Evolutionary conservation across 2,329 filamentous ascomycete species (phyloP).

Genomic region (Colletotrichum sp.): DNA sequence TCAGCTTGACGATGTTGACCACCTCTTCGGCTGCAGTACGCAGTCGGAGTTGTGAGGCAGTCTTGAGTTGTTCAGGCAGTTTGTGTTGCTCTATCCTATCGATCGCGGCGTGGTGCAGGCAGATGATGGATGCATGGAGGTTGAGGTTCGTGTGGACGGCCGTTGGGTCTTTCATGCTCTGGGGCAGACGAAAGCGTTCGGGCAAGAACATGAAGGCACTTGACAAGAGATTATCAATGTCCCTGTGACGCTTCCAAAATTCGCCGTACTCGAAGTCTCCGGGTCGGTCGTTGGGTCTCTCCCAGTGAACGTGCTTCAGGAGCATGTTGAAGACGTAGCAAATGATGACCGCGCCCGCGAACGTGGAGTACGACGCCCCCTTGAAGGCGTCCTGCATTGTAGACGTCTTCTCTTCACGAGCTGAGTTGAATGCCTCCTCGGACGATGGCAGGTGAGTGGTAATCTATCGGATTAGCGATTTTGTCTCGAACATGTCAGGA

Average conservation of each 20-base stretch:
- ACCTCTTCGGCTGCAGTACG: conserved; percentile 85
- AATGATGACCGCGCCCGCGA: conserved; percentile 75
- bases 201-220: conserved; percentile 82
- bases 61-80: conserved; percentile 67
- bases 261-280: conserved; percentile 75
- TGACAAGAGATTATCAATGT: conserved; percentile 80
- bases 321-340: conserved; percentile 84
- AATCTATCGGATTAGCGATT: conserved; percentile 49
- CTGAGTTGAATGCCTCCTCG: conserved; percentile 76
- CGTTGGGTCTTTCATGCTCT: conserved; percentile 70
- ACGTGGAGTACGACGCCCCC: conserved; percentile 69
- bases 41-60: conserved; percentile 75
- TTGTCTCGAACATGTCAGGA: neutral
- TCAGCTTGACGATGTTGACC: conserved; percentile 80
- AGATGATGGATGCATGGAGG: conserved; percentile 86
- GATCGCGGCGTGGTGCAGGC: conserved; percentile 86
- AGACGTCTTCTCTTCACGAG: conserved; percentile 65
- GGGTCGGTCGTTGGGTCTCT: conserved; percentile 72
- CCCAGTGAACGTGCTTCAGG: conserved; percentile 78
- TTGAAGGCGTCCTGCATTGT: conserved; percentile 70
- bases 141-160: conserved; percentile 87
- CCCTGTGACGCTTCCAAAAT: conserved; percentile 87
- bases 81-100: conserved; percentile 80
- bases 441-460: conserved; percentile 80
- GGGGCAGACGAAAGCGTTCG: conserved; percentile 73